phyloP scores from a whole-genome alignment of 2,329 filamentous ascomycete genomes.

The Pseudocercospora vitis region DNA sequence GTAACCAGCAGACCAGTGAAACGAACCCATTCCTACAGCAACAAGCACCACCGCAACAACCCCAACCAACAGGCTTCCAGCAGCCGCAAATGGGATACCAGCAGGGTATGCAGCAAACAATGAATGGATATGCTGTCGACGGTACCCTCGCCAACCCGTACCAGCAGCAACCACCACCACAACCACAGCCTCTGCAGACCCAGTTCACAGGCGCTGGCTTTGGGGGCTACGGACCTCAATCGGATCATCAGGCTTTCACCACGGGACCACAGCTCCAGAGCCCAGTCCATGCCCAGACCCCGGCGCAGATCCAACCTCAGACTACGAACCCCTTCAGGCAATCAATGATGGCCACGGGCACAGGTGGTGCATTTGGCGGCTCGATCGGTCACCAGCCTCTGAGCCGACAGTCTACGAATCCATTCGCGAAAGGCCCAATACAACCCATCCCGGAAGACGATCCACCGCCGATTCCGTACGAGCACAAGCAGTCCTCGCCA shows the following conservation, averaged over 20 bases:
- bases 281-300: constrained; percentile 38
- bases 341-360: constrained; percentile 67
- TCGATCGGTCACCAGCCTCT: constrained; percentile 24
- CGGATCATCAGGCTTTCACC: constrained; percentile 52
- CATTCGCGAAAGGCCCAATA: constrained; percentile 60
- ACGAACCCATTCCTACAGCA: constrained; percentile 34
- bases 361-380: constrained; percentile 14
- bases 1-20: constrained; percentile 69
- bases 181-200: constrained; percentile 55
- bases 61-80: constrained; percentile 46
- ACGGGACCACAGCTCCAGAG: constrained; percentile 33
- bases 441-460: constrained; percentile 31
- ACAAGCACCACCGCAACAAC: constrained; percentile 34
- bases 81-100: constrained; percentile 29
- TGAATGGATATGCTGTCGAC: constrained; percentile 23
- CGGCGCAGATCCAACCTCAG: constrained; percentile 42
- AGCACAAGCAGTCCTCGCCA: constrained; percentile 21
- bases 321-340: constrained; percentile 91
- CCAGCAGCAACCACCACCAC: constrained; percentile 33
- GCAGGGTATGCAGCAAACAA: constrained; percentile 29
- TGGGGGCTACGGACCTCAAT: constrained; percentile 73
- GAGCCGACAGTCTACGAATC: constrained; percentile 43
- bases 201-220: constrained; percentile 76
- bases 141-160: constrained; percentile 40
- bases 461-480: constrained; percentile 20